Conservation (phyloP, 768 basidiomycete species). For the Mycena sanguinolenta region DNA sequence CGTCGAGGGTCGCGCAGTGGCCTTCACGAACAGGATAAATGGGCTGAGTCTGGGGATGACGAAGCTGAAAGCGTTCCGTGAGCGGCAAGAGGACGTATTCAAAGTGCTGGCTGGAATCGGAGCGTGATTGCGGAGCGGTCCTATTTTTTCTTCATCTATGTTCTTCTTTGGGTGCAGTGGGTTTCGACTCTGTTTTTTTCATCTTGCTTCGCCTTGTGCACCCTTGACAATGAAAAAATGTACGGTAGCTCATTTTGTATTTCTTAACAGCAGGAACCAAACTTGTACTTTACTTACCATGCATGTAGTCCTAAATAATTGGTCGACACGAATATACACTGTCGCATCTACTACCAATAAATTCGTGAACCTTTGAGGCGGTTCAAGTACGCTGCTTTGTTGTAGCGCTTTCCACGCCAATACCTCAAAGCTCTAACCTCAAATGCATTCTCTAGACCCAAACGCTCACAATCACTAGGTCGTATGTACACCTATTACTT, state of each 20-base stretch:
- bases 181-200: slow-evolving; percentile 6
- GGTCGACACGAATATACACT: too few relatives aligned
- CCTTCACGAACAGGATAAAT: slow-evolving; percentile 85
- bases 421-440: too few relatives aligned
- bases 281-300: slow-evolving; percentile 10
- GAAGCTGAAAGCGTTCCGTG: slow-evolving; percentile 76
- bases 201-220: slow-evolving; percentile 12
- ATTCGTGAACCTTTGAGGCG: too few relatives aligned
- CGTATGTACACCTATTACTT: slow-evolving; percentile 40
- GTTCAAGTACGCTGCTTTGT: too few relatives aligned
- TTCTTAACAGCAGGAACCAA: slow-evolving; percentile 13
- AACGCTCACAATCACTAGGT: too few relatives aligned
- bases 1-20: slow-evolving; percentile 73
- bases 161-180: slow-evolving; percentile 6
- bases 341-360: too few relatives aligned
- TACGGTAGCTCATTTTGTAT: slow-evolving; percentile 14
- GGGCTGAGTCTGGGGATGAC: slow-evolving; percentile 80
- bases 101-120: slow-evolving; percentile 70
- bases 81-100: slow-evolving; percentile 79
- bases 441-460: too few relatives aligned
- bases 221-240: slow-evolving; percentile 6
- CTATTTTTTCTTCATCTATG: background rate
- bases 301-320: too few relatives aligned
- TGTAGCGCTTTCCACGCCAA: too few relatives aligned
- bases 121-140: slow-evolving; percentile 23